Evolutionary conservation across 2,329 filamentous ascomycete genomes (phyloP).

Genomic region (Cyphellophora europaea): DNA sequence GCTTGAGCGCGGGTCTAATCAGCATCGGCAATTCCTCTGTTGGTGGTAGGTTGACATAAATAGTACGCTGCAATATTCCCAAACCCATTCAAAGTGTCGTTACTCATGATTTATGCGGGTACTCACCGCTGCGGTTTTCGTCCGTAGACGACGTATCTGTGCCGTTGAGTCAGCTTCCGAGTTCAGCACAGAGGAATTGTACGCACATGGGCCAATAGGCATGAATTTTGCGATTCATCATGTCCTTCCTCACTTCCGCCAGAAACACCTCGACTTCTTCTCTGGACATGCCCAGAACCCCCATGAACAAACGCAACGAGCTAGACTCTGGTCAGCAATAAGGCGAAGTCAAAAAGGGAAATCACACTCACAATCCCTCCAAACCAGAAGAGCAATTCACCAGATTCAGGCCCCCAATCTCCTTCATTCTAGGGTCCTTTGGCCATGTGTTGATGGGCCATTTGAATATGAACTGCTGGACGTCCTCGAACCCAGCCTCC

Average conservation of each 20-base stretch:
- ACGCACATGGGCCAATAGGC: conserved; percentile 12
- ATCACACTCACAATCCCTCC: conserved; percentile 18
- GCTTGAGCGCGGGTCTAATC: too few species aligned
- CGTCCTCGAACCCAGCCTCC: conserved; percentile 20
- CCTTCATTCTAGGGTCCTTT: conserved; percentile 20
- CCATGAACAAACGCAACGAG: too few species aligned
- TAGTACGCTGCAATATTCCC: too few species aligned
- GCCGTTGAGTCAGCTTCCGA: too few species aligned
- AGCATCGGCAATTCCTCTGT: too few species aligned
- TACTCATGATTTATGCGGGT: too few species aligned
- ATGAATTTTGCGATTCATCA: conserved; percentile 10
- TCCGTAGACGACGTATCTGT: conserved; percentile 7
- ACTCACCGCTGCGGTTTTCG: conserved; percentile 4
- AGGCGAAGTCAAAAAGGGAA: too few species aligned
- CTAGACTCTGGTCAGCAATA: too few species aligned
- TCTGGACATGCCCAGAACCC: conserved; percentile 17
- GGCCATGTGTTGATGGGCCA: conserved; percentile 24
- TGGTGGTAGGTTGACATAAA: too few species aligned
- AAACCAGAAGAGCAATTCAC: conserved; percentile 17
- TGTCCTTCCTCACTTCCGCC: conserved; percentile 12
- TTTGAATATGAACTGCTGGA: conserved; percentile 16
- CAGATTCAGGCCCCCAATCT: conserved; percentile 15
- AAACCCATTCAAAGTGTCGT: too few species aligned
- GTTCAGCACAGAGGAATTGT: conserved; percentile 15
- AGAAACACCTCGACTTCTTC: conserved; percentile 17